A percentile compares a stretch with the other conserved stretches of the same genome.
phyloP scores from a whole-genome alignment of 2,329 filamentous ascomycete genomes.

The Fusarium multiceps region DNA sequence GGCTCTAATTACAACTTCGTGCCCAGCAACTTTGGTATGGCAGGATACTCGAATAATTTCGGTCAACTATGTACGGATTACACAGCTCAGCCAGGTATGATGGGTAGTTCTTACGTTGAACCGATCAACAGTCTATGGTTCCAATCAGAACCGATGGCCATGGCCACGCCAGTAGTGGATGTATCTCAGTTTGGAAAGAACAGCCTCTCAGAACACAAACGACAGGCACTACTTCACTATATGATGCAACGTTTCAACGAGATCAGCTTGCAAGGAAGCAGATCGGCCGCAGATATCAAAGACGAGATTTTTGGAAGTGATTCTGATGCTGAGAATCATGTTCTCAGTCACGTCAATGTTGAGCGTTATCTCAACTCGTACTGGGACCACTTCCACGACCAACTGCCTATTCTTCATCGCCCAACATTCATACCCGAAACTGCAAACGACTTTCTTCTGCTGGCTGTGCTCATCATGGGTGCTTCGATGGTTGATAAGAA shows the following conservation, averaged over 20 bases:
- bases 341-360: conserved; percentile 43
- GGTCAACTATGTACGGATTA: conserved; percentile 46
- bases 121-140: conserved; percentile 47
- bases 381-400: conserved; percentile 47
- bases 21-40: conserved; percentile 38
- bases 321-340: conserved; percentile 43
- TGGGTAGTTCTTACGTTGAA: conserved; percentile 43
- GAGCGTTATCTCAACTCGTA: conserved; percentile 45
- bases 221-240: conserved; percentile 44
- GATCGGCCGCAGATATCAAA: conserved; percentile 46
- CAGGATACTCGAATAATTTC: conserved; percentile 46
- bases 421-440: conserved; percentile 46
- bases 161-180: conserved; percentile 41
- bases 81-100: conserved; percentile 38
- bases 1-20: conserved; percentile 41
- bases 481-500: conserved; percentile 46
- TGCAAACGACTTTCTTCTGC: conserved; percentile 43
- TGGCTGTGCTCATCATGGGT: conserved; percentile 46
- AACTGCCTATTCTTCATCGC: conserved; percentile 43
- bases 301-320: conserved; percentile 46
- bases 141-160: conserved; percentile 42
- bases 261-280: conserved; percentile 44
- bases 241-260: conserved; percentile 47
- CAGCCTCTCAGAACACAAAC: conserved; percentile 44
- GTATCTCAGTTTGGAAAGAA: conserved; percentile 42